Conservation (phyloP, 2,329 filamentous ascomycete species). For the Colletotrichum agaves region DNA sequence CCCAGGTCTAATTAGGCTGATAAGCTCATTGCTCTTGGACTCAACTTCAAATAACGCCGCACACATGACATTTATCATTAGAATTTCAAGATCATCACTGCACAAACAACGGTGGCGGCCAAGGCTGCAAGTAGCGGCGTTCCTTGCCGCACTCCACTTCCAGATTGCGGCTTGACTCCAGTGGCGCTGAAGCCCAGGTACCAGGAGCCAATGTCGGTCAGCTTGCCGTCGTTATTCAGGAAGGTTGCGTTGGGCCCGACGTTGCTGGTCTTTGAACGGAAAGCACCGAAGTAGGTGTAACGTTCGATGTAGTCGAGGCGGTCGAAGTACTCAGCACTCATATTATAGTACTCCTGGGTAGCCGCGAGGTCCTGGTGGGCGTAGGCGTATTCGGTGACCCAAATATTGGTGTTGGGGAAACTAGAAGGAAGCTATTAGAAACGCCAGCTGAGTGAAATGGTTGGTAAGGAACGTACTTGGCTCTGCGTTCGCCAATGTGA, state of each 20-base stretch:
- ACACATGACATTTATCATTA: not conserved
- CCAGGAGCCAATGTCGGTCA: slow-evolving; percentile 82
- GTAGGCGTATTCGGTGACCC: slow-evolving; percentile 83
- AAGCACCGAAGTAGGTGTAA: slow-evolving; percentile 82
- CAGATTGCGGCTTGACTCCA: slow-evolving; percentile 51
- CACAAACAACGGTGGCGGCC: slow-evolving; percentile 2
- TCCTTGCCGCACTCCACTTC: slow-evolving; percentile 2
- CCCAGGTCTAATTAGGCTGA: too few species aligned
- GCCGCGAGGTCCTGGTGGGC: slow-evolving; percentile 64
- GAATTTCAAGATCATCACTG: not conserved
- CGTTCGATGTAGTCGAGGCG: slow-evolving; percentile 68
- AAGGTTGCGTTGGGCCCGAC: slow-evolving; percentile 79
- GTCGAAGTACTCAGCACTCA: slow-evolving; percentile 74
- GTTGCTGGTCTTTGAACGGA: slow-evolving; percentile 75
- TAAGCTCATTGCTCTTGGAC: not conserved
- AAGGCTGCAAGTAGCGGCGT: slow-evolving; percentile 21
- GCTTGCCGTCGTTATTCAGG: slow-evolving; percentile 71
- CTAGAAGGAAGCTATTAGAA: slow-evolving; percentile 46
- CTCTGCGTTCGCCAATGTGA: slow-evolving; percentile 70
- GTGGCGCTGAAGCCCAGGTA: slow-evolving; percentile 72
- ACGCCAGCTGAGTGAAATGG: not conserved
- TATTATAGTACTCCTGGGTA: slow-evolving; percentile 76
- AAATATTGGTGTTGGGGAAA: slow-evolving; percentile 72
- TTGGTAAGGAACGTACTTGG: slow-evolving; percentile 46
- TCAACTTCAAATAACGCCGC: too few species aligned